A percentile compares a stretch with the other conserved stretches of the same genome.
Evolutionary conservation across 192 early-diverging fungal species (phyloP).

Genomic region (Umbelopsis vinacea): DNA sequence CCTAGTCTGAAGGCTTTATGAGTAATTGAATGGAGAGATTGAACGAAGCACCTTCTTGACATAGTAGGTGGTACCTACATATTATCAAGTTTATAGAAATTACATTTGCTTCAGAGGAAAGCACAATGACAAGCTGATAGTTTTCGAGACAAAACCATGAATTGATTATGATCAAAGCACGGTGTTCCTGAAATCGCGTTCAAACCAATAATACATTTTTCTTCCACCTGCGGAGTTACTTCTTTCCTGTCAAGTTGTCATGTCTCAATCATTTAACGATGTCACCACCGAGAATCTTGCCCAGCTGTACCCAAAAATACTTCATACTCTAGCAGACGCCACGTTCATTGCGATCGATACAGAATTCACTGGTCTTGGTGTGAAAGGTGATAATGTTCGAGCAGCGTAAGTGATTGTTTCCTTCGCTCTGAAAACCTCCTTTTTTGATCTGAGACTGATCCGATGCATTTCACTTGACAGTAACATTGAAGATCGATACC

Average conservation of each 20-base stretch:
- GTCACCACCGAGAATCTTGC: constrained; percentile 67
- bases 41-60: too few species aligned
- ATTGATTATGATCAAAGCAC: too few species aligned
- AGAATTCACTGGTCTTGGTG: constrained; percentile 88
- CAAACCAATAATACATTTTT: neutral
- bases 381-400: constrained; percentile 35
- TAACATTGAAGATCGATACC: constrained; percentile 86
- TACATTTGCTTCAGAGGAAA: too few species aligned
- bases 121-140: too few species aligned
- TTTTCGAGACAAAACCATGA: too few species aligned
- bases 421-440: neutral
- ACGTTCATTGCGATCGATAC: constrained; percentile 86
- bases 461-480: constrained; percentile 28
- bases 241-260: neutral
- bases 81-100: too few species aligned
- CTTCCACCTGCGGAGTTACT: neutral
- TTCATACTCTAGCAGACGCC: constrained; percentile 52
- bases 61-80: too few species aligned
- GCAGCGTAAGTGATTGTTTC: constrained; percentile 35
- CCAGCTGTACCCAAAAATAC: constrained; percentile 49
- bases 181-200: neutral
- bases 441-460: constrained; percentile 14
- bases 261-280: constrained; percentile 60
- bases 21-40: too few species aligned
- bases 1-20: too few species aligned